Percentiles rank a stretch among this genome's conserved stretches.
phyloP scores from a whole-genome alignment of 306 rosid genomes.

The Cicer pinnatifidum region DNA sequence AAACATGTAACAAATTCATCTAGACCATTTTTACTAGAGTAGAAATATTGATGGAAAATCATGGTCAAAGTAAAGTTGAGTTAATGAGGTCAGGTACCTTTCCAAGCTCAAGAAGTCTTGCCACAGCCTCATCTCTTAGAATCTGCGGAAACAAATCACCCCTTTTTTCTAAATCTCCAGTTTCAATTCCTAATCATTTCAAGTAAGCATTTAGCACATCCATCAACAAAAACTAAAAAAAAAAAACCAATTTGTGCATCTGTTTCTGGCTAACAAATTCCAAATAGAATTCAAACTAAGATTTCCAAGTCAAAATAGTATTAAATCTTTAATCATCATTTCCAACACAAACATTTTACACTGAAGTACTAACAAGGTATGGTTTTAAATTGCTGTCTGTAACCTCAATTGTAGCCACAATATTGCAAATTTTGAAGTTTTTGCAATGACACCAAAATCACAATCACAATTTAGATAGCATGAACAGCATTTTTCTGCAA shows the following conservation, averaged over 20 bases:
- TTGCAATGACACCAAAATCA: too few species aligned
- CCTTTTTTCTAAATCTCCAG: slow-evolving; percentile 58
- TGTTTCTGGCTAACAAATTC: slow-evolving; percentile 9
- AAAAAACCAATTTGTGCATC: neutral
- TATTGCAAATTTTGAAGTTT: too few species aligned
- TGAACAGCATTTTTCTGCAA: too few species aligned
- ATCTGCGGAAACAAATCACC: slow-evolving; percentile 69
- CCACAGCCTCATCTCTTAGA: slow-evolving; percentile 86
- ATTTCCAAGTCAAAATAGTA: slow-evolving; percentile 22
- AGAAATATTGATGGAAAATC: slow-evolving; percentile 2
- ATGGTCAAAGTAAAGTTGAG: slow-evolving; percentile 29
- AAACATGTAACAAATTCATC: slow-evolving; percentile 28
- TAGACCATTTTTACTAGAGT: neutral
- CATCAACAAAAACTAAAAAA: slow-evolving; percentile 9
- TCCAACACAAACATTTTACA: slow-evolving; percentile 23
- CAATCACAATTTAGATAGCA: too few species aligned
- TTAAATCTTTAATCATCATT: neutral
- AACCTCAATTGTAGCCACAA: too few species aligned
- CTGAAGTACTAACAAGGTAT: neutral
- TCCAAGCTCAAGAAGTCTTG: slow-evolving; percentile 76
- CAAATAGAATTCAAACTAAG: neutral
- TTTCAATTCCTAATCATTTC: slow-evolving; percentile 57
- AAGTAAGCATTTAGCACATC: slow-evolving; percentile 44
- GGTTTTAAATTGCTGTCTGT: too few species aligned
- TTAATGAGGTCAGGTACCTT: slow-evolving; percentile 52